Base-by-base conservation (phyloP, 2,329 filamentous ascomycete species). In the Aureobasidium sp. region DNA sequence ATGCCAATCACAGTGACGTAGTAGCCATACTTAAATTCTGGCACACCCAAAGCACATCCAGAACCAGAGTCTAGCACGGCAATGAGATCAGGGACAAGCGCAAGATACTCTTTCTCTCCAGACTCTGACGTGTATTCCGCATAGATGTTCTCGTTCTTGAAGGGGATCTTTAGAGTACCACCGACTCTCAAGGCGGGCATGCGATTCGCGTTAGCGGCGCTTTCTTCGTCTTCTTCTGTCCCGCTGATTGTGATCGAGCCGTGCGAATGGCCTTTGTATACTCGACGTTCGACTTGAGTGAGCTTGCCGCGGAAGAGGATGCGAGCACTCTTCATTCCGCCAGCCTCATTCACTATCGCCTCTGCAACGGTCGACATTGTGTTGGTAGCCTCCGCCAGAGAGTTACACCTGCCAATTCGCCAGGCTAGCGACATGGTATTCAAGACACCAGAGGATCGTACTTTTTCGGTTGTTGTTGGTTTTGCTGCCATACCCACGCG, bases 61-160 rank as follows among this genome's bases (percentile, higher is more conserved):
- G 77, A 78, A 37, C 76, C 75, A 29, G 76, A 73, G 66, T 82
- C 80, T 15, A 81, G 71, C 3, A 81, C 74, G 13, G 76, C 73
- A 49, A 82, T 79, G 45, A 82, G 68, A 65, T 81, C 79, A 1
- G 79, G 79, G 3, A 81, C 79, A 10, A 76, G 76, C 1, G 78
- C 78, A 5, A 81, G 66, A 8, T 79, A 74, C 27, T 72, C 72
- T 55, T 75, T 74, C 42, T 71, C 73, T 44, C 73, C 68, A 66
- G 67, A 58, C 61, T 72, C 63, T 66, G 72, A 63, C 7, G 68
- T 69, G 44, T 75, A 72, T 62, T 74, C 70, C 0, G 82, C 86
- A n/a, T 81, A 82, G 48, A 89, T 86, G 67, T 89, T 89, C 69
- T 90, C 86, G 70, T 89, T 89, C 74, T 88, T 88, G 76, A 89